Percentiles rank a stretch among this genome's conserved stretches.
These are phyloP conservation scores for Xylaria hypoxylon DNA, from an alignment of 2,329 filamentous ascomycete species.

Conservation along the genomic window DNA sequence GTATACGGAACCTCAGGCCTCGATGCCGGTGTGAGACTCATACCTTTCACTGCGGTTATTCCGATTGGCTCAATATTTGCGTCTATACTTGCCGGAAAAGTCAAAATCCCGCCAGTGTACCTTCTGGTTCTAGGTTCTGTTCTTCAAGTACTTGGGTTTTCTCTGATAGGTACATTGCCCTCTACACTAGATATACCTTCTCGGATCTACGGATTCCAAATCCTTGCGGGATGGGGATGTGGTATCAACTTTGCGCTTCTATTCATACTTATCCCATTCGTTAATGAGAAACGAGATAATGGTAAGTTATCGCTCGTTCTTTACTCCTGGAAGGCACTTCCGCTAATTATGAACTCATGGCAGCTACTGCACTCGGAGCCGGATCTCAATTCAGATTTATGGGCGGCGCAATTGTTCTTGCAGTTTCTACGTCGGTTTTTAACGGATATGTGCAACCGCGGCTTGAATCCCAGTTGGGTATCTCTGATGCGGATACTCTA, in stretches of 20 bases:
- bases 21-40: slow-evolving; percentile 38
- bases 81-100: slow-evolving; percentile 19
- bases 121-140: slow-evolving; percentile 31
- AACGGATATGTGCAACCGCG: slow-evolving; percentile 28
- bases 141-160: slow-evolving; percentile 36
- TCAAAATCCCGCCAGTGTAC: slow-evolving; percentile 34
- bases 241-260: slow-evolving; percentile 38
- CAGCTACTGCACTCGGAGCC: slow-evolving; percentile 42
- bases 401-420: slow-evolving; percentile 37
- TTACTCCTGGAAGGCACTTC: background rate
- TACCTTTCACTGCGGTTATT: slow-evolving; percentile 37
- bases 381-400: slow-evolving; percentile 43
- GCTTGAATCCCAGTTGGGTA: slow-evolving; percentile 26
- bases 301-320: slow-evolving; percentile 30
- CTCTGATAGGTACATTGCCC: slow-evolving; percentile 32
- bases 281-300: slow-evolving; percentile 34
- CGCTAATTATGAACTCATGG: background rate
- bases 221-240: slow-evolving; percentile 37
- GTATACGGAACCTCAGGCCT: slow-evolving; percentile 39
- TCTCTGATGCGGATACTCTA: slow-evolving; percentile 22
- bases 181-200: slow-evolving; percentile 24
- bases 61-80: slow-evolving; percentile 34
- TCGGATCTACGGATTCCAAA: slow-evolving; percentile 33
- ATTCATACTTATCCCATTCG: slow-evolving; percentile 34
- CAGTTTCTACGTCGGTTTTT: slow-evolving; percentile 42